Percentiles rank a stretch among this genome's conserved stretches.
phyloP scores from a whole-genome alignment of 768 basidiomycete genomes.

The Termitomyces bulborhizus region DNA sequence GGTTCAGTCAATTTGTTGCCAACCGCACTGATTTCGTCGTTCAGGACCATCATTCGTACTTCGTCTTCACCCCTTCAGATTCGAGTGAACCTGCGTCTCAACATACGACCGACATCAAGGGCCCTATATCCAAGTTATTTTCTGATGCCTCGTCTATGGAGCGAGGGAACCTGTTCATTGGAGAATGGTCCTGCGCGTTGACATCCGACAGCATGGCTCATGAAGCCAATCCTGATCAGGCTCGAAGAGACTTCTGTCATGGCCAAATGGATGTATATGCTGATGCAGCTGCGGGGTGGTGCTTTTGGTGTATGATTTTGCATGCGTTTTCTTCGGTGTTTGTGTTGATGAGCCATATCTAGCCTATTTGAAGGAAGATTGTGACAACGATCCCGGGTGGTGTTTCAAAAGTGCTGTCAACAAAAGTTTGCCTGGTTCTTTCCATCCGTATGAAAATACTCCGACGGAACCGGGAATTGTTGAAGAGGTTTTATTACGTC shows the following conservation, averaged over 20 bases:
- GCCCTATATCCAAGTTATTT: slow-evolving; percentile 29
- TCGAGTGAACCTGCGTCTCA: slow-evolving; percentile 41
- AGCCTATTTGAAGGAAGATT: slow-evolving; percentile 62
- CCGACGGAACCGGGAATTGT: slow-evolving; percentile 5
- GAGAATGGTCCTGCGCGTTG: slow-evolving; percentile 79
- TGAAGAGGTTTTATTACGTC: slow-evolving; percentile 1
- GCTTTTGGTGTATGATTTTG: slow-evolving; percentile 56
- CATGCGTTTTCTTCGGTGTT: neutral
- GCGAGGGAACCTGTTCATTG: slow-evolving; percentile 57
- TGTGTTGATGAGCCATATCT: neutral
- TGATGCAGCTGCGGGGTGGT: slow-evolving; percentile 54
- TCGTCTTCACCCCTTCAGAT: slow-evolving; percentile 58
- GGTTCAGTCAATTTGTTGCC: slow-evolving; percentile 44
- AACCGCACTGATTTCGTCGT: slow-evolving; percentile 56
- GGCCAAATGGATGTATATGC: slow-evolving; percentile 55
- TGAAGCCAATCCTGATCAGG: slow-evolving; percentile 36
- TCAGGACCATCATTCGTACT: slow-evolving; percentile 71
- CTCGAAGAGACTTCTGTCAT: slow-evolving; percentile 46
- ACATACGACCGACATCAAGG: slow-evolving; percentile 46
- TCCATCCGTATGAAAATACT: slow-evolving; percentile 41
- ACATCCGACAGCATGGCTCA: slow-evolving; percentile 51
- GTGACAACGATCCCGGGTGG: slow-evolving; percentile 56
- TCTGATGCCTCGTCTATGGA: slow-evolving; percentile 18
- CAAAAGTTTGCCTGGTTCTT: slow-evolving; percentile 46
- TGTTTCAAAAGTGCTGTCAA: slow-evolving; percentile 62